Percentiles rank a stretch among this genome's conserved stretches.
phyloP scores from a whole-genome alignment of 495 filamentous ascomycete genomes.

The Talaromyces borbonicus region DNA sequence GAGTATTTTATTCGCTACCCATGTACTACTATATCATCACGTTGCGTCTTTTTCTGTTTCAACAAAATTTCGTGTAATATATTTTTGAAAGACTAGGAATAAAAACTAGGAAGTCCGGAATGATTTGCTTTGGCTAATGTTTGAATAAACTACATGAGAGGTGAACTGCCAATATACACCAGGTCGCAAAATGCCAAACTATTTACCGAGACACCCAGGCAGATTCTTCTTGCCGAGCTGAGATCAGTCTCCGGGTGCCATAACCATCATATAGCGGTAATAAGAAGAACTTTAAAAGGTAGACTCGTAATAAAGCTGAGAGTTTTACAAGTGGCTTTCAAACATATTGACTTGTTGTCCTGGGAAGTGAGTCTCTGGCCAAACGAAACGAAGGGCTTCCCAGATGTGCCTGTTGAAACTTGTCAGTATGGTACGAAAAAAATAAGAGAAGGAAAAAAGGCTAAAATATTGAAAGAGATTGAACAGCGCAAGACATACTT shows the following conservation, averaged over 20 bases:
- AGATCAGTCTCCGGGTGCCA: not conserved
- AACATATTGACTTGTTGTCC: conserved; percentile 53
- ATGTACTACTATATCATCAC: conserved; percentile 2
- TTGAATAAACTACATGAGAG: not conserved
- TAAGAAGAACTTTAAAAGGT: too few relatives aligned
- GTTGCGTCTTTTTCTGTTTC: not conserved
- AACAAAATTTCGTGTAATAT: not conserved
- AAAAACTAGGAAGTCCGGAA: too few relatives aligned
- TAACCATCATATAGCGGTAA: too few relatives aligned
- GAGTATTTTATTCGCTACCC: not conserved
- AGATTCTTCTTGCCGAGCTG: not conserved
- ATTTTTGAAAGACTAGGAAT: not conserved
- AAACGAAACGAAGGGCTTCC: conserved; percentile 75
- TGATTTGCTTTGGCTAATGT: not conserved
- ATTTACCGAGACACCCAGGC: not conserved
- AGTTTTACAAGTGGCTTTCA: conserved; percentile 51
- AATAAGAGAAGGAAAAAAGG: conserved; percentile 1
- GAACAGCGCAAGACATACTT: conserved; percentile 42
- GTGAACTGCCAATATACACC: too few relatives aligned
- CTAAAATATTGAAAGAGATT: conserved; percentile 7
- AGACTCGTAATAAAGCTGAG: not conserved
- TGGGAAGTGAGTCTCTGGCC: conserved; percentile 77
- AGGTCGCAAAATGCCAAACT: too few relatives aligned
- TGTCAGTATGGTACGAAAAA: conserved; percentile 17
- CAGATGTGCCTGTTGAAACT: conserved; percentile 59